These are phyloP conservation scores for Geotrichum bryndzae DNA, from an alignment of 1,139 yeast species.

Conservation along the genomic window DNA sequence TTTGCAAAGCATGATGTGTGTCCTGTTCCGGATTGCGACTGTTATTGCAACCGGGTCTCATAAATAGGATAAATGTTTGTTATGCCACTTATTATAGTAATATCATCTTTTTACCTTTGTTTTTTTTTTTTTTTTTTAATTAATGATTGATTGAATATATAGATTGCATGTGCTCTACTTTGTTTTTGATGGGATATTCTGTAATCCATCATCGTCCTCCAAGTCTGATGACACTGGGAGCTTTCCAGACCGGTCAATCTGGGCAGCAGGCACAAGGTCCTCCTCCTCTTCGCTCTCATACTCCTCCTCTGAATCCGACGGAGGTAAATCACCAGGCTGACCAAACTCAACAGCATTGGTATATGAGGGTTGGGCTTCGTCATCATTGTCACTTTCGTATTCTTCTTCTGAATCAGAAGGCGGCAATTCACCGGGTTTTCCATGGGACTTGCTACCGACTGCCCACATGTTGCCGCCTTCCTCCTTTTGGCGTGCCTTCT, in stretches of 20 bases:
- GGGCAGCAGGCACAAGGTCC: neutral
- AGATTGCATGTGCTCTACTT: neutral
- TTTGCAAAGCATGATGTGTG: slow-evolving; percentile 80
- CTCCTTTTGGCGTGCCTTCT: slow-evolving; percentile 47
- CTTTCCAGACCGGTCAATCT: neutral
- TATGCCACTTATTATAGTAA: neutral
- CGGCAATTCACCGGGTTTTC: slow-evolving; percentile 31
- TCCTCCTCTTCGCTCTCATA: slow-evolving; percentile 25
- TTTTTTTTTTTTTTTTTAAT: neutral
- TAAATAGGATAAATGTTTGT: no score
- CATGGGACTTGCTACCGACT: slow-evolving; percentile 68
- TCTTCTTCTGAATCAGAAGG: slow-evolving; percentile 30
- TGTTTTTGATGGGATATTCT: neutral
- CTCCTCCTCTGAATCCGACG: slow-evolving; percentile 27
- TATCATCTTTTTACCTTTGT: neutral
- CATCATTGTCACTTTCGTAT: slow-evolving; percentile 29
- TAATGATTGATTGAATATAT: neutral
- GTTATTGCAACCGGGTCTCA: slow-evolving; percentile 46
- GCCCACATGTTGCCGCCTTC: slow-evolving; percentile 63
- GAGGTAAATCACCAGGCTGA: slow-evolving; percentile 29
- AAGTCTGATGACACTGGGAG: neutral
- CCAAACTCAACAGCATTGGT: slow-evolving; percentile 17
- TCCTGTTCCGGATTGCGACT: slow-evolving; percentile 90
- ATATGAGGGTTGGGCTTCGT: slow-evolving; percentile 18
- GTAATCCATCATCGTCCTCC: neutral